Evolutionary conservation across 257 asterid genomes (phyloP).

Genomic region (Fraxinus quadrangulata): DNA sequence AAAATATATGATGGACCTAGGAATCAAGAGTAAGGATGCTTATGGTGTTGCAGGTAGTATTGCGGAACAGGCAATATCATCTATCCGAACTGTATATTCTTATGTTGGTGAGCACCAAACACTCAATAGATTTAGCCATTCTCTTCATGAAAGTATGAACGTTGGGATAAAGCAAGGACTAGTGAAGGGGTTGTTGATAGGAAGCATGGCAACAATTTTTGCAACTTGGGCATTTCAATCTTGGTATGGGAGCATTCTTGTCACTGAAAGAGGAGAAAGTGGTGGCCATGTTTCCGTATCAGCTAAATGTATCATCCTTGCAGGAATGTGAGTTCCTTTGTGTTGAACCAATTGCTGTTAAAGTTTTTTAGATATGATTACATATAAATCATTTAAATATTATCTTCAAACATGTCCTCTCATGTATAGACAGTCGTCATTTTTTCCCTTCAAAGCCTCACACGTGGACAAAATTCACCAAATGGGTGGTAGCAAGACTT

Average conservation of each 20-base stretch:
- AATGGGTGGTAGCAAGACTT: too few species aligned
- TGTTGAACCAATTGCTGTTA: neutral
- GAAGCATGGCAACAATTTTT: slow-evolving; percentile 51
- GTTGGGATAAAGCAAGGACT: slow-evolving; percentile 52
- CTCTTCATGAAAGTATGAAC: slow-evolving; percentile 34
- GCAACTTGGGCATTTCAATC: slow-evolving; percentile 48
- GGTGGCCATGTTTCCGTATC: slow-evolving; percentile 47
- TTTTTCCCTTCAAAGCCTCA: too few species aligned
- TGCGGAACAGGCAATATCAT: slow-evolving; percentile 52
- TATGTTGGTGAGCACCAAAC: slow-evolving; percentile 45
- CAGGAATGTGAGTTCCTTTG: slow-evolving; percentile 46
- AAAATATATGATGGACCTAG: slow-evolving; percentile 33
- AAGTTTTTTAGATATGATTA: too few species aligned
- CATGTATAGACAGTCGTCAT: too few species aligned
- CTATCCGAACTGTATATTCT: slow-evolving; percentile 45
- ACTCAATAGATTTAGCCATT: slow-evolving; percentile 32
- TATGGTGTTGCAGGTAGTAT: slow-evolving; percentile 38
- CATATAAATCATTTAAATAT: too few species aligned
- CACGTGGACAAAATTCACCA: too few species aligned
- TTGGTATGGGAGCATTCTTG: slow-evolving; percentile 48
- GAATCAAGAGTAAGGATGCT: slow-evolving; percentile 32
- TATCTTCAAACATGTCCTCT: too few species aligned
- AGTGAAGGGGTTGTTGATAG: slow-evolving; percentile 48
- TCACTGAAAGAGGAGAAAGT: slow-evolving; percentile 40
- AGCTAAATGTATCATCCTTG: slow-evolving; percentile 37